Percentiles rank a stretch among this genome's conserved stretches.
Evolutionary conservation across 306 rosid species (phyloP).

Genomic region (Trifolium pratense): DNA sequence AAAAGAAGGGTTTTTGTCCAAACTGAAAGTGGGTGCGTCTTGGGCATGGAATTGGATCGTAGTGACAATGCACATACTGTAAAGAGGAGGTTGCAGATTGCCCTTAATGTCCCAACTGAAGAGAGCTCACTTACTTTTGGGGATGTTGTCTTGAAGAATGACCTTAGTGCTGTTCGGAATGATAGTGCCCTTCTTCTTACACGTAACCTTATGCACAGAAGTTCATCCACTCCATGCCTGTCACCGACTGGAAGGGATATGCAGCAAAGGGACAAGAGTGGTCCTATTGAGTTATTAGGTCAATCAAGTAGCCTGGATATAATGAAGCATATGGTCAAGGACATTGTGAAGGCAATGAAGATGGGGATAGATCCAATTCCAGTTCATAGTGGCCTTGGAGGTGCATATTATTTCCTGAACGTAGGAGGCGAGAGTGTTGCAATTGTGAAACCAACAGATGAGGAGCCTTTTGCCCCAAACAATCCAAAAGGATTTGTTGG

Average conservation of each 20-base stretch:
- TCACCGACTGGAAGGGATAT: slow-evolving; percentile 90
- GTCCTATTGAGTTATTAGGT: slow-evolving; percentile 87
- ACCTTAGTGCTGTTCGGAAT: slow-evolving; percentile 80
- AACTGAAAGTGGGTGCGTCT: slow-evolving; percentile 86
- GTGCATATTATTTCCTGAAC: slow-evolving; percentile 92
- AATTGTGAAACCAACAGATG: slow-evolving; percentile 95
- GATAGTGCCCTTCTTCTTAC: slow-evolving; percentile 91
- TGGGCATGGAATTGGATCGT: slow-evolving; percentile 93
- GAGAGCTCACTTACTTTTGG: slow-evolving; percentile 92
- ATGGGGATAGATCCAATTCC: slow-evolving; percentile 88
- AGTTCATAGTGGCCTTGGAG: slow-evolving; percentile 92
- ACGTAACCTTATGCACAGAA: slow-evolving; percentile 77
- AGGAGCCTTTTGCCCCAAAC: slow-evolving; percentile 98
- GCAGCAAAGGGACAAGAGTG: slow-evolving; percentile 85
- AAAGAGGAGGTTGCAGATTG: slow-evolving; percentile 92
- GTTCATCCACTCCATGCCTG: slow-evolving; percentile 96
- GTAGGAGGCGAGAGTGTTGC: slow-evolving; percentile 78
- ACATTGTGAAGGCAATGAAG: slow-evolving; percentile 75
- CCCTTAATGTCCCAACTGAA: slow-evolving; percentile 82
- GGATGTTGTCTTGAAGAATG: slow-evolving; percentile 83
- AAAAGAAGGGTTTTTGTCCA: slow-evolving; percentile 90
- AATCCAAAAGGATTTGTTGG: slow-evolving; percentile 98
- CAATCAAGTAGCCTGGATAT: slow-evolving; percentile 56
- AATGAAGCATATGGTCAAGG: slow-evolving; percentile 60
- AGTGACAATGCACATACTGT: slow-evolving; percentile 93